These are phyloP conservation scores for Zygosaccharomyces pseudorouxii DNA, from an alignment of 805 yeast genomes.

Conservation along the genomic window DNA sequence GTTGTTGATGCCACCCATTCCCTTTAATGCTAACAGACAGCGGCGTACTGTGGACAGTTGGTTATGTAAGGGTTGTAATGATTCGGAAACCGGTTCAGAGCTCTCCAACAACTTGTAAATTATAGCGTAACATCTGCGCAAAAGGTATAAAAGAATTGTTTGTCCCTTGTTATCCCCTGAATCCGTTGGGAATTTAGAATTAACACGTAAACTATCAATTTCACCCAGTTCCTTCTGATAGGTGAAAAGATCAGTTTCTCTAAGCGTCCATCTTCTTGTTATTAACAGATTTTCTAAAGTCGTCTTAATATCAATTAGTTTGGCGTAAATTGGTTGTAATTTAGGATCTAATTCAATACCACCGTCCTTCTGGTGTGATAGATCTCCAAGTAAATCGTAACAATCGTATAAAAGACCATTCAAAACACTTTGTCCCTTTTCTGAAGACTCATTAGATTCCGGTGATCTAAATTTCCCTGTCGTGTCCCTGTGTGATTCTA, in stretches of 20 bases:
- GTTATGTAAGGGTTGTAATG: conserved; percentile 88
- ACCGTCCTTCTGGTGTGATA: conserved; percentile 39
- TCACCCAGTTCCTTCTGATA: conserved; percentile 70
- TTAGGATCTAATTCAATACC: conserved; percentile 43
- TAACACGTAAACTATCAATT: conserved; percentile 67
- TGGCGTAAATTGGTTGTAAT: conserved; percentile 56
- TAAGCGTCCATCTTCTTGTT: conserved; percentile 94
- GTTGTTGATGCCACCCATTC: conserved; percentile 87
- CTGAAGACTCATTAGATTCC: conserved; percentile 34
- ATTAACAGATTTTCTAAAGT: conserved; percentile 77
- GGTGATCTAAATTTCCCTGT: conserved; percentile 49
- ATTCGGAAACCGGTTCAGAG: conserved; percentile 93
- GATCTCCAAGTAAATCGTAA: conserved; percentile 65
- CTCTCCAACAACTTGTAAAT: conserved; percentile 85
- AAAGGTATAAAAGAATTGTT: conserved; percentile 61
- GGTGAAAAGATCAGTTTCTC: conserved; percentile 88
- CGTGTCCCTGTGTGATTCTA: conserved; percentile 49
- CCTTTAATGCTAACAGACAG: conserved; percentile 81
- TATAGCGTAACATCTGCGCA: conserved; percentile 87
- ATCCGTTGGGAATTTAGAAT: conserved; percentile 49
- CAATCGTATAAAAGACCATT: conserved; percentile 83
- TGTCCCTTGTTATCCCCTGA: conserved; percentile 48
- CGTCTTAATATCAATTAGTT: conserved; percentile 59
- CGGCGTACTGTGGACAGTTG: conserved; percentile 88
- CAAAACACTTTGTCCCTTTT: conserved; percentile 45